phyloP scores from a whole-genome alignment of 2,329 filamentous ascomycete genomes.

The Calonectria leucothoes region DNA sequence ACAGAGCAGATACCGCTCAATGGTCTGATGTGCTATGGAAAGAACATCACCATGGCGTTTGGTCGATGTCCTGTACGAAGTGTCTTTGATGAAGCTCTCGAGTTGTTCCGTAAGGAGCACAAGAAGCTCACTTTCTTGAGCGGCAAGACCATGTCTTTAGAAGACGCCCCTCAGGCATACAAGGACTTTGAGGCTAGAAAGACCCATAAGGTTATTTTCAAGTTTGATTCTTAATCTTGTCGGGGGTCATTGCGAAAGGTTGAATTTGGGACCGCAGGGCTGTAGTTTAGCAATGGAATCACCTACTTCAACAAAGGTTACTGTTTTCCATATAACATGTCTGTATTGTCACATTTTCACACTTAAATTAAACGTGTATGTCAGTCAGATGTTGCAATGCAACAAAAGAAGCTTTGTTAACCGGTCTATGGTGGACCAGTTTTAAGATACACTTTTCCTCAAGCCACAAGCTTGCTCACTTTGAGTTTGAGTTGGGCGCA shows the following conservation, averaged over 20 bases:
- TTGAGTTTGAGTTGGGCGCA: too few species aligned
- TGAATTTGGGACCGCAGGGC: neutral
- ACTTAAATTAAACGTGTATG: too few species aligned
- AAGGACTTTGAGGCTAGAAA: slow-evolving; percentile 18
- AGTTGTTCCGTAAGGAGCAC: slow-evolving; percentile 9
- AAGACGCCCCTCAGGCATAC: slow-evolving; percentile 18
- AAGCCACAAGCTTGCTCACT: too few species aligned
- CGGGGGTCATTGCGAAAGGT: neutral
- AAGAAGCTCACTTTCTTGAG: slow-evolving; percentile 18
- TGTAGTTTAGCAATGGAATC: neutral
- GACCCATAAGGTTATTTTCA: slow-evolving; percentile 14
- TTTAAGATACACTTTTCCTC: too few species aligned
- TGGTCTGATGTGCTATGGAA: slow-evolving; percentile 1
- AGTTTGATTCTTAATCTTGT: neutral
- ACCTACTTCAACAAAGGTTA: neutral
- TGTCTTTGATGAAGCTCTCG: slow-evolving; percentile 20
- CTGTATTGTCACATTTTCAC: neutral
- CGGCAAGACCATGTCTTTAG: slow-evolving; percentile 15
- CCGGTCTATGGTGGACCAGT: too few species aligned
- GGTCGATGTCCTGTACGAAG: slow-evolving; percentile 20
- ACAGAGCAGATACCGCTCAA: slow-evolving; percentile 10
- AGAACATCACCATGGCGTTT: slow-evolving; percentile 20
- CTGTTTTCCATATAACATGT: neutral
- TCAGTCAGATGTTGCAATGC: too few species aligned
- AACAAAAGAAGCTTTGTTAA: too few species aligned